Conservation (phyloP, 495 filamentous ascomycete genomes). For the Trichocladium uniseriatum region DNA sequence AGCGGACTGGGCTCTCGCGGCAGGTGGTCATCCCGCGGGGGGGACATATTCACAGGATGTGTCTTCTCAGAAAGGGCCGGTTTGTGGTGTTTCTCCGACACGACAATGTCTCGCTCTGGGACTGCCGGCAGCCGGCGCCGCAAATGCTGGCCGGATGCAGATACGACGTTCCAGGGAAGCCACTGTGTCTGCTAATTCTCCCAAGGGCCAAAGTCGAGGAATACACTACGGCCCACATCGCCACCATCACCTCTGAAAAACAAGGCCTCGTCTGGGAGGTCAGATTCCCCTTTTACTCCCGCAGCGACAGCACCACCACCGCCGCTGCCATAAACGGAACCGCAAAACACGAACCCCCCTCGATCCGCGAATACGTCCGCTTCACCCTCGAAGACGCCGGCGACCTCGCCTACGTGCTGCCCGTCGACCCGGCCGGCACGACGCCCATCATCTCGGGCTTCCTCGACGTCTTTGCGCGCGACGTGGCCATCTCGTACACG, state of each 20-base stretch:
- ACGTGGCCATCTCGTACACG: constrained; percentile 83
- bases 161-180: constrained; percentile 60
- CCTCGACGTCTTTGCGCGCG: constrained; percentile 77
- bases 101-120: constrained; percentile 71
- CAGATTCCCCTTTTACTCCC: constrained; percentile 38
- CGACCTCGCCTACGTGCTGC: constrained; percentile 72
- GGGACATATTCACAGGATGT: constrained; percentile 76
- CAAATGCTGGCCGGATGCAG: constrained; percentile 46
- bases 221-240: constrained; percentile 54
- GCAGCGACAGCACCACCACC: constrained; percentile 11
- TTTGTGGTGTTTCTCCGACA: constrained; percentile 78
- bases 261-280: constrained; percentile 83
- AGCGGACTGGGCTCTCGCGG: constrained; percentile 46
- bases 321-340: constrained; percentile 15
- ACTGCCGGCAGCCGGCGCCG: constrained; percentile 51
- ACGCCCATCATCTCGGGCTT: constrained; percentile 64
- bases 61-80: constrained; percentile 61
- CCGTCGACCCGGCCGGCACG: constrained; percentile 82
- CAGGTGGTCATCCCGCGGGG: constrained; percentile 61
- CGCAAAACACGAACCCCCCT: constrained; percentile 29
- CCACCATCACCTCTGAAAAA: constrained; percentile 73
- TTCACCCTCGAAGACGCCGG: constrained; percentile 66
- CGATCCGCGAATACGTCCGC: constrained; percentile 55
- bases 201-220: constrained; percentile 51
- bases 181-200: constrained; percentile 71